Conservation (phyloP, 2,329 filamentous ascomycete species). For the Neurospora crassa region DNA sequence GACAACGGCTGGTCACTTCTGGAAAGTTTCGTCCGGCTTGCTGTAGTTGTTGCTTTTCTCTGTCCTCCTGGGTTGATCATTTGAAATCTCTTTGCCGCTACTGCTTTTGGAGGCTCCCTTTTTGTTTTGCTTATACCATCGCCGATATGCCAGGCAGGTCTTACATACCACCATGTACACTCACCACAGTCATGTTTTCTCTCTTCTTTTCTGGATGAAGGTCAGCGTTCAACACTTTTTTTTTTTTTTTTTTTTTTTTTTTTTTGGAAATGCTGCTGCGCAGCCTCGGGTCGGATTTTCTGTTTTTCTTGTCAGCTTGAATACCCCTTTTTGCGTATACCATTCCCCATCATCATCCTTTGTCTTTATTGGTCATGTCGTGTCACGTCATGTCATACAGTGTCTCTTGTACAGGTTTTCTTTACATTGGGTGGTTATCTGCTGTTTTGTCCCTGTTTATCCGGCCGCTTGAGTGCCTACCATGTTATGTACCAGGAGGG, state of each 20-base stretch:
- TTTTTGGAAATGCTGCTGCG: background rate
- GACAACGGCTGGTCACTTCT: background rate
- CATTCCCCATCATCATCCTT: background rate
- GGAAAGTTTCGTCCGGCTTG: background rate
- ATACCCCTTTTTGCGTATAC: background rate
- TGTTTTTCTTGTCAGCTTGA: background rate
- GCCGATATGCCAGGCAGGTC: background rate
- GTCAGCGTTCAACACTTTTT: too few species aligned
- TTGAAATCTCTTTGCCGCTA: slow-evolving; percentile 1
- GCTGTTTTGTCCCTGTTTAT: background rate
- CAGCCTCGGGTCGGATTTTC: background rate
- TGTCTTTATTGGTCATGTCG: background rate
- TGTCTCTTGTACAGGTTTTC: background rate
- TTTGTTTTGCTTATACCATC: background rate
- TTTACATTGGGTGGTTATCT: background rate
- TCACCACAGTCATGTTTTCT: background rate
- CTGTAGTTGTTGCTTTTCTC: slow-evolving; percentile 2
- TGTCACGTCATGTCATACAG: background rate
- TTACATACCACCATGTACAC: background rate
- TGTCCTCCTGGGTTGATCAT: background rate
- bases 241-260: too few species aligned
- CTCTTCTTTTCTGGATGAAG: background rate
- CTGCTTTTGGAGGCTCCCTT: background rate
- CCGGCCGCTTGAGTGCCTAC: background rate
- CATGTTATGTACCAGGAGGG: background rate